Conservation (phyloP, 768 basidiomycete species). For the Panellus pusillus region DNA sequence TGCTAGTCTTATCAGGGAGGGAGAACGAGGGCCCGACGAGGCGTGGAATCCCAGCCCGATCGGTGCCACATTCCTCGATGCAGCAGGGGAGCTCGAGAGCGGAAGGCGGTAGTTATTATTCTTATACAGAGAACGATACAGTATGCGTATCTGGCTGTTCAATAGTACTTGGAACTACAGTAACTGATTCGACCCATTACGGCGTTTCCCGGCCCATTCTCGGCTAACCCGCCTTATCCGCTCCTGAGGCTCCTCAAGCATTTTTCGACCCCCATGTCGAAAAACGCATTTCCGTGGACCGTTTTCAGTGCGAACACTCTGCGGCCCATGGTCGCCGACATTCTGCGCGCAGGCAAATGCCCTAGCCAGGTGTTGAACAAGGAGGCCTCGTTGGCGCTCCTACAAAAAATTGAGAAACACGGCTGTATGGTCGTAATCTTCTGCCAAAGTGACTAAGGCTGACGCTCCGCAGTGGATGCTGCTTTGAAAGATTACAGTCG, state of each 20-base stretch:
- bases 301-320: constrained; percentile 16
- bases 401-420: constrained; percentile 15
- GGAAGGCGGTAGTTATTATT: constrained; percentile 16
- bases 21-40: constrained; percentile 73
- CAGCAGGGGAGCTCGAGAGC: constrained; percentile 35
- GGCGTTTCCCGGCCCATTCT: not conserved
- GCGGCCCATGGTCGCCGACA: constrained; percentile 15
- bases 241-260: not conserved
- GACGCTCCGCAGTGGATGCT: constrained; percentile 4
- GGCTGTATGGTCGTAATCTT: constrained; percentile 10
- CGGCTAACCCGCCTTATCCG: not conserved
- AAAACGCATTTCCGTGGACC: constrained; percentile 13
- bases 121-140: not conserved
- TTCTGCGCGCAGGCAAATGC: constrained; percentile 1
- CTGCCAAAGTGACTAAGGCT: not conserved
- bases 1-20: constrained; percentile 74
- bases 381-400: constrained; percentile 7
- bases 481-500: constrained; percentile 2
- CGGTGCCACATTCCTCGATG: constrained; percentile 51
- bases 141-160: not conserved
- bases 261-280: constrained; percentile 4
- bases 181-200: not conserved
- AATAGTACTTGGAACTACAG: not conserved
- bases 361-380: not conserved
- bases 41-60: constrained; percentile 75